Evolutionary conservation across 2,329 filamentous ascomycete species (phyloP), one percentile per base, ranked within the genome.

Genomic region (Colletotrichum gloeosporioides): DNA sequence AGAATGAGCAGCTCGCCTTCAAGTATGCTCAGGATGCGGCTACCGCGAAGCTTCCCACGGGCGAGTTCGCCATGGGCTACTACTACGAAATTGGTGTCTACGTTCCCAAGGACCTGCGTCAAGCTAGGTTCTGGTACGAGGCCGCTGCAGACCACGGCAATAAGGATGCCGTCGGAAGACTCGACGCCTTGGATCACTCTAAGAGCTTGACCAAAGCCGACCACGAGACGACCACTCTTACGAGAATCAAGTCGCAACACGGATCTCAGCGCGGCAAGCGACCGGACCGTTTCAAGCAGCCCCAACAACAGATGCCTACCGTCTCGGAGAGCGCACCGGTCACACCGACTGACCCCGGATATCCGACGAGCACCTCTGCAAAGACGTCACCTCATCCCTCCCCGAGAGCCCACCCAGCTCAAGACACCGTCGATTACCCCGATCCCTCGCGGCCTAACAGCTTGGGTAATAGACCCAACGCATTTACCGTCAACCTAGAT

Each of bases 21-120:
- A 94, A 92, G 68, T 99, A 98, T 82, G 97, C 97, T 2, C 92
- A 96, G 80, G 92, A 96, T 79, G 97, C 97, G 13, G 96, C 97
- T 10, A 89, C 92, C 67, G 91, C 93, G 53, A 96, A 96, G 71
- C 90, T 99, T 65, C 90, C 95, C 0, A 99, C 96, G 0, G 97
- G 96, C 65, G 96, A 99, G 84, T 99, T 99, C 82, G 97, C 97
- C 31, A 92, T 99, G 89, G 96, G 96, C 13, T 99, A 99, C 85
- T 99, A 99, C 86, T 92, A 97, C 83, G 97, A 99, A 84, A 98
- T 99, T 80, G 97, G 97, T 79, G 98, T 99, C 82, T 93, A 96
- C 82, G 94, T 98, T 29, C 91, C 92, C n/a, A 94, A 95, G 78
- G 95, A 96, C 82, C 86, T 98, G 57, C 90, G 92, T 66, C 95